Base-by-base conservation (phyloP, 441 rosid genomes). In the Cnidoscolus chayamansa region DNA sequence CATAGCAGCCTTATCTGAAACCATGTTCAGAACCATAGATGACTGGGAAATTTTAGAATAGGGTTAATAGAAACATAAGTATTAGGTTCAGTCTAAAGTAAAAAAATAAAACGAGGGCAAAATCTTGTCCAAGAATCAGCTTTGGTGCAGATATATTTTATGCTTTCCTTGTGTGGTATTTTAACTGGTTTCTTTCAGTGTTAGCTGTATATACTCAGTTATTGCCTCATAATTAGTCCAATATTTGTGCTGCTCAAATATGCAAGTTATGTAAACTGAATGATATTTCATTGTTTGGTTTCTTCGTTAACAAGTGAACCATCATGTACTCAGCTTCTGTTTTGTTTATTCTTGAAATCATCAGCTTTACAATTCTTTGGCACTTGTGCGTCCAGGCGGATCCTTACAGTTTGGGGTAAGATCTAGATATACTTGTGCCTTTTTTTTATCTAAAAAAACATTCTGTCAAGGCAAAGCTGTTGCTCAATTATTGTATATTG, bases 331-430 rank as follows among this genome's bases (percentile, higher is more conserved):
- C 7, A 16, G 48, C 8, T 63, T 63, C 8, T 59, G 47, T 16
- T 57, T 59, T 4, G 6, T 7, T 19, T 32, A 25, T 56, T 70
- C 45, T 71, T 47, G n/a, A 47, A 7, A 25, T 66, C 48, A 56
- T 64, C 73, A 80, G 76, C 70, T 70, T 73, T 75, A 67, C 31
- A 56, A 61, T 73, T 59, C 75, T 43, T 35, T 76, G 51, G 68
- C 73, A 25, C 48, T 75, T 51, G 56, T 72, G 6, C 81, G 76
- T 11, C 55, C 79, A 65, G 48, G 50, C 4, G 63, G 72, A 17
- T 31, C 43, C 55, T 19, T 76, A 20, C 64, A 16, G 3, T 4
- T 63, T 67, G 84, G 73, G 84, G 82, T 81, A 67, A 19, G 59
- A 3, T 65, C 59, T 70, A 47, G 63, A 35, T 51, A 37, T 3